These are phyloP conservation scores for Teratosphaeria pseudoeucalypti DNA, from an alignment of 2,329 filamentous ascomycete species.

Conservation along the genomic window DNA sequence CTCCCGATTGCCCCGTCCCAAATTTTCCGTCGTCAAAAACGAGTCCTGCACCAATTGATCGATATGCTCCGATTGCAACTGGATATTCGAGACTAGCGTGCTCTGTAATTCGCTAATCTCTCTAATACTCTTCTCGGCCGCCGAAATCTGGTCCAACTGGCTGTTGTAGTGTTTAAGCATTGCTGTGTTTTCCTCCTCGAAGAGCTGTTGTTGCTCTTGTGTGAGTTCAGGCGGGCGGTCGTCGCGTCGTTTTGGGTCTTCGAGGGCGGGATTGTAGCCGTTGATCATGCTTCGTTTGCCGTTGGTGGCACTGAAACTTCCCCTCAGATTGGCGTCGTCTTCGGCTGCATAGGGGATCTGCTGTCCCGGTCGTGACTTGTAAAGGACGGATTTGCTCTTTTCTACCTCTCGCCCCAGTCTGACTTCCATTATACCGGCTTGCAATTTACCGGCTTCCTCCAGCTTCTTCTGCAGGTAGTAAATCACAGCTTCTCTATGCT, in stretches of 20 bases:
- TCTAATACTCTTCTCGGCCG: slow-evolving; percentile 77
- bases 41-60: slow-evolving; percentile 81
- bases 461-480: slow-evolving; percentile 70
- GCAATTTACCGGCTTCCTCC: slow-evolving; percentile 64
- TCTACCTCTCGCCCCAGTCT: slow-evolving; percentile 75
- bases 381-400: slow-evolving; percentile 76
- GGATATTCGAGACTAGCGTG: slow-evolving; percentile 74
- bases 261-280: not conserved
- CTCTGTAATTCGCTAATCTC: slow-evolving; percentile 92
- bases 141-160: slow-evolving; percentile 85
- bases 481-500: slow-evolving; percentile 71
- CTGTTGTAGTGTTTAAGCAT: slow-evolving; percentile 91
- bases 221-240: slow-evolving; percentile 44
- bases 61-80: slow-evolving; percentile 78
- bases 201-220: slow-evolving; percentile 80
- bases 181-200: slow-evolving; percentile 83
- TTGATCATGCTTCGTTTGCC: not conserved
- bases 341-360: slow-evolving; percentile 15
- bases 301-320: not conserved
- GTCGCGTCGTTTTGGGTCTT: slow-evolving; percentile 4
- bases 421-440: slow-evolving; percentile 89
- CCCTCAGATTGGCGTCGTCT: slow-evolving; percentile 7
- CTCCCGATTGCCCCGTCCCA: slow-evolving; percentile 82
- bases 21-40: slow-evolving; percentile 69
- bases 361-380: slow-evolving; percentile 40